Percentiles rank a stretch among this genome's conserved stretches.
Evolutionary conservation across 2,329 filamentous ascomycete genomes (phyloP).

Genomic region (Lecanosticta acicola): DNA sequence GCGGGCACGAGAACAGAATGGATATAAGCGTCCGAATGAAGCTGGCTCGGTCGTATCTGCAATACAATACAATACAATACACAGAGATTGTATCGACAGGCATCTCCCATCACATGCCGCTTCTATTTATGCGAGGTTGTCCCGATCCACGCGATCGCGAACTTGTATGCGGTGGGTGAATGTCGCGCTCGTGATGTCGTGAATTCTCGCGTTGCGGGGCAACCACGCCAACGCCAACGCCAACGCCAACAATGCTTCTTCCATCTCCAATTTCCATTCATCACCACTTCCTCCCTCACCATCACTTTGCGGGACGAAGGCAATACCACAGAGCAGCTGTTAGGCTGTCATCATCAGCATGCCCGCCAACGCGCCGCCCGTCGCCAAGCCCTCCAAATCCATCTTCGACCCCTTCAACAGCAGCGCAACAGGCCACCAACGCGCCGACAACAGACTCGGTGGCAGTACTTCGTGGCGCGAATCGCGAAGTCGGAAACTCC

Average conservation of each 20-base stretch:
- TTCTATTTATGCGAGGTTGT: too few relatives aligned
- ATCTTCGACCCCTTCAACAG: slow-evolving; percentile 72
- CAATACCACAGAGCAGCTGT: slow-evolving; percentile 4
- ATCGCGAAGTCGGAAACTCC: slow-evolving; percentile 63
- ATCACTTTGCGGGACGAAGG: too few relatives aligned
- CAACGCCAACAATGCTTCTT: too few relatives aligned
- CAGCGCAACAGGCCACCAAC: slow-evolving; percentile 78
- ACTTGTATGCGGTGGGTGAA: background rate
- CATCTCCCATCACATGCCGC: background rate
- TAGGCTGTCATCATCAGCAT: slow-evolving; percentile 12
- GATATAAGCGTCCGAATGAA: too few relatives aligned
- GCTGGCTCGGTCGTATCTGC: too few relatives aligned
- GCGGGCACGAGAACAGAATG: background rate
- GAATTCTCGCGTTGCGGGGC: slow-evolving; percentile 10
- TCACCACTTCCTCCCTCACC: background rate
- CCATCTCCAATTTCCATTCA: too few relatives aligned
- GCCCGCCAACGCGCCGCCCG: slow-evolving; percentile 20
- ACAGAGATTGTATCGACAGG: background rate
- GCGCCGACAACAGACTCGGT: slow-evolving; percentile 60
- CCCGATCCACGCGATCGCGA: too few relatives aligned
- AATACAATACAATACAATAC: too few relatives aligned
- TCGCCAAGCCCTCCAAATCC: slow-evolving; percentile 25
- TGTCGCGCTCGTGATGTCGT: background rate
- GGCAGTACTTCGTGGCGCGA: slow-evolving; percentile 65
- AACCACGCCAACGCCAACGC: slow-evolving; percentile 2